Conservation (phyloP, 2,329 filamentous ascomycete genomes). For the Didymella glomerata region DNA sequence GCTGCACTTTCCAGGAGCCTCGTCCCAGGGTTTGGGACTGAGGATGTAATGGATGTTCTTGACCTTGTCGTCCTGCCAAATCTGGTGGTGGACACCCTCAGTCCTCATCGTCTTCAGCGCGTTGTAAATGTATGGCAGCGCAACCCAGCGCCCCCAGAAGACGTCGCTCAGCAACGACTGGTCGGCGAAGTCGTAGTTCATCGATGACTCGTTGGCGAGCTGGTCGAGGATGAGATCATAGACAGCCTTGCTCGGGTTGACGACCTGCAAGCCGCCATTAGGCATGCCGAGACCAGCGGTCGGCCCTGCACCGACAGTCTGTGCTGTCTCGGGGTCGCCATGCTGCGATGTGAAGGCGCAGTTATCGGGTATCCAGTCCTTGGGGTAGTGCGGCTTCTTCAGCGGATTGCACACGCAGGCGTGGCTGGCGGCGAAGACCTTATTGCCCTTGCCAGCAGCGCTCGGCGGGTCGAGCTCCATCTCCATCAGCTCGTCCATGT, state of each 20-base stretch:
- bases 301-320: slow-evolving; percentile 60
- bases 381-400: slow-evolving; percentile 79
- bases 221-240: slow-evolving; percentile 62
- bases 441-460: slow-evolving; percentile 62
- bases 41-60: slow-evolving; percentile 71
- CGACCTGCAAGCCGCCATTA: slow-evolving; percentile 68
- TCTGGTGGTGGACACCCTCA: slow-evolving; percentile 64
- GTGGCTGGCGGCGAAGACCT: slow-evolving; percentile 83
- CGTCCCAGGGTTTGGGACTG: slow-evolving; percentile 70
- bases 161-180: slow-evolving; percentile 66
- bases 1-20: slow-evolving; percentile 54
- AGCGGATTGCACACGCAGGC: slow-evolving; percentile 88
- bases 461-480: slow-evolving; percentile 70
- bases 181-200: slow-evolving; percentile 67
- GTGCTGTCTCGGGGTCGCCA: slow-evolving; percentile 58
- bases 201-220: slow-evolving; percentile 56
- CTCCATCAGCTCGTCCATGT: slow-evolving; percentile 96
- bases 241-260: slow-evolving; percentile 63
- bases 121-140: slow-evolving; percentile 68
- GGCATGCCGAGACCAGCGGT: slow-evolving; percentile 64
- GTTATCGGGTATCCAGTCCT: slow-evolving; percentile 70
- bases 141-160: slow-evolving; percentile 66
- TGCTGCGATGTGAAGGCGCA: slow-evolving; percentile 70
- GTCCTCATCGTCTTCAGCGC: slow-evolving; percentile 67
- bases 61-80: slow-evolving; percentile 67